Base-by-base conservation (phyloP, 768 basidiomycete species). In the Flagelloscypha sp. region DNA sequence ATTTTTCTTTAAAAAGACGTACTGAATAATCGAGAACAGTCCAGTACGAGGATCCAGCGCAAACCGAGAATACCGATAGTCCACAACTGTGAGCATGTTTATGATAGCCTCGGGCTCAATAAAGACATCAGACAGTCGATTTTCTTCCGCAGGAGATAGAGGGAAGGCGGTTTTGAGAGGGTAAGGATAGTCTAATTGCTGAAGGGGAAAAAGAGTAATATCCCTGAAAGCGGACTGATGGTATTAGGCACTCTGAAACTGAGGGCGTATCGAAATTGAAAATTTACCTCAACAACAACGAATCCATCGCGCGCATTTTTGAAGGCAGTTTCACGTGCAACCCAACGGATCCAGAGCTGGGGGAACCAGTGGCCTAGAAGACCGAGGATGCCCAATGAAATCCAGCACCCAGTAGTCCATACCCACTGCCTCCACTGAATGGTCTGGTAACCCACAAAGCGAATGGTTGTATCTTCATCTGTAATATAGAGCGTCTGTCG, bases 311-410 rank as follows among this genome's bases (percentile, higher is more conserved):
- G 56, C 7, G 77, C 65, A 37, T 85, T 62, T 31, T 76, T 74
- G 49, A 98, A 99, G 15, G 84, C 82, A 35, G 74, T 86, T 56
- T 93, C 87, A 29, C 62, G 68, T 2, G 88, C 76, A 15, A 86
- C 84, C 74, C 83, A 93, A 19, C 75, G 75, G 33, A 98, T 72
- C 95, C 95, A 97, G 18, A 92, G 45, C 5, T 70, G 74, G 37
- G 95, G 95, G 45, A 95, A 79, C 95, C 95, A 99, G 49, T 90
- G 79, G 3, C 92, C 93, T 7, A 93, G 57, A 12, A 99, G 67
- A 8, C 72, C 80, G 15, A 97, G 62, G 4, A 74, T 55, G 4
- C 95, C 94, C 8, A 80, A 59, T 2, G 78, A 75, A 6, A 83
- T 33, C 5, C 85, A 43, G 48, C 85, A 87, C 5, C 73, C 72